Evolutionary conservation across 2,329 filamentous ascomycete species (phyloP).

Genomic region (Diplodia sapinea): DNA sequence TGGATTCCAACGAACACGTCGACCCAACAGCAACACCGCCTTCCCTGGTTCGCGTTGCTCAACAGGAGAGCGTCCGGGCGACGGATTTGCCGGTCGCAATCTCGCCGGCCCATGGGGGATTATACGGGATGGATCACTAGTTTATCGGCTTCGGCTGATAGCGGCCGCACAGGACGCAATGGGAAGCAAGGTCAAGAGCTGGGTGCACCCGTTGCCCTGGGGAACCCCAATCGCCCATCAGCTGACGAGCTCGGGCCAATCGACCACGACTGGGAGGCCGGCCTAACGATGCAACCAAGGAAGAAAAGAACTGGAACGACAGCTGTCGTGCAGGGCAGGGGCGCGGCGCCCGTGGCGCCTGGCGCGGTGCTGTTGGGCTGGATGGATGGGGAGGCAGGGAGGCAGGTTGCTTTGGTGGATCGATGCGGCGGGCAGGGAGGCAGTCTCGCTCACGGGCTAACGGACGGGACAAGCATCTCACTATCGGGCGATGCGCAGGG

Average conservation of each 20-base stretch:
- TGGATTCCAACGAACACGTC: background rate
- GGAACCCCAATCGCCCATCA: constrained; percentile 5
- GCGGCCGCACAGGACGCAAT: constrained; percentile 1
- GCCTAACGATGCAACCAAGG: background rate
- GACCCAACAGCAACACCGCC: background rate
- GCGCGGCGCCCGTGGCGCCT: background rate
- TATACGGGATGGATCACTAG: constrained; percentile 14
- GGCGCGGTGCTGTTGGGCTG: background rate
- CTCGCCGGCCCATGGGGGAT: constrained; percentile 16
- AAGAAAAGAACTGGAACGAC: background rate
- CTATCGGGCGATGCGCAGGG: background rate
- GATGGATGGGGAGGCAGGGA: background rate
- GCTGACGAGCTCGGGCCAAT: constrained; percentile 15
- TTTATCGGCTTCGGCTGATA: constrained; percentile 22
- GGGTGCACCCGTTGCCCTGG: background rate
- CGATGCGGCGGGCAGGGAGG: background rate
- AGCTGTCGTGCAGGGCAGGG: constrained; percentile 1
- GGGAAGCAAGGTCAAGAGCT: constrained; percentile 8
- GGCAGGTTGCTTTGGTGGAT: background rate
- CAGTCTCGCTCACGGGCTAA: background rate
- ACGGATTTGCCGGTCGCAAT: constrained; percentile 21
- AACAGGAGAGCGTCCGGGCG: background rate
- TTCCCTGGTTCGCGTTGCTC: background rate
- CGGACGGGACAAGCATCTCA: background rate
- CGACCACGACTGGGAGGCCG: background rate